Base-by-base conservation (phyloP, 1,284 basidiomycete species). In the Heliocybe sulcata region DNA sequence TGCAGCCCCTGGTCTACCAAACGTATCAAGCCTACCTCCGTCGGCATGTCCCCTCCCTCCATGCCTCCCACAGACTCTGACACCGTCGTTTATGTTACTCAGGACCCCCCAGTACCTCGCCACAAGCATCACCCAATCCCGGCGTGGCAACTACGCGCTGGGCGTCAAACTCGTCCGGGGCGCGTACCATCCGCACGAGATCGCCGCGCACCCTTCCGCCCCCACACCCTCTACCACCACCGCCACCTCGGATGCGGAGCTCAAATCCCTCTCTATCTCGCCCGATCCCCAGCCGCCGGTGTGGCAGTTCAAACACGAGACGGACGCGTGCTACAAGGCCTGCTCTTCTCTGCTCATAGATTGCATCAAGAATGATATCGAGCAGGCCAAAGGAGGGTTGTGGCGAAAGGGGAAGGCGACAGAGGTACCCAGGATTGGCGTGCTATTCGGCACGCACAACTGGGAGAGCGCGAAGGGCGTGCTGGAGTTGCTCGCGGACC, bases 91-190 rank as follows among this genome's bases (percentile, higher is more conserved):
- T 51, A 29, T n/a, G n/a, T n/a, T n/a, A n/a, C n/a, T 38, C 56
- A 87, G 90, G 57, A 87, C 83, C 1, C 86, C 86, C 0, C 68
- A 73, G 23, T 84, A 93, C 59, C 78, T 97, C 19, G 72, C 72
- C 0, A 80, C 81, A 27, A 80, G 85, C 31, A 70, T 95, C 48
- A 71, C 72, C n/a, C 84, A 91, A 55, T 89, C 95, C 8, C 76
- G 82, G 58, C 69, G 68, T 49, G 75, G 85, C 61, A 77, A 81
- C 47, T 98, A 94, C 68, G 77, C 88, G 0, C 80, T 98, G 1
- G 95, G 95, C 16, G 84, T 95, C 59, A 98, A 98, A 72, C 87
- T 98, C 55, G 95, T 98, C 31, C 84, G 96, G 23, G 96, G 95
- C 0, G 95, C 95, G 1, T 98, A 98, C 69, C 90, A 95, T 63